Evolutionary conservation across 2,329 filamentous ascomycete genomes (phyloP).

Genomic region (Amylocarpus encephaloides): DNA sequence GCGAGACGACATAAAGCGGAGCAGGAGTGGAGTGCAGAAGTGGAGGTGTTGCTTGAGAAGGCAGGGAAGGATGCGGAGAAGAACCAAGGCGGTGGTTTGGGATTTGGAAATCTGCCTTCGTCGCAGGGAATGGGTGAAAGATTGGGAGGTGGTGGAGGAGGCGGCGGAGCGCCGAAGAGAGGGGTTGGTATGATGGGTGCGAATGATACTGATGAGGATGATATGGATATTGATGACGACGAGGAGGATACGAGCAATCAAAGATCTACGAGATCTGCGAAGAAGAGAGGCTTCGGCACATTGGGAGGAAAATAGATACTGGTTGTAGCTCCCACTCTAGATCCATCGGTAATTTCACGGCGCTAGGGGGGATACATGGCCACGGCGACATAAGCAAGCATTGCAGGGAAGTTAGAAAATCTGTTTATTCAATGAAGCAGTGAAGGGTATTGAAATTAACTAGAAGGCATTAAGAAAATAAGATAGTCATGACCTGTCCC

Average conservation of each 20-base stretch:
- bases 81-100: constrained; percentile 35
- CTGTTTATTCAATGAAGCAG: not conserved
- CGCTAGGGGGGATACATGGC: not conserved
- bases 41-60: constrained; percentile 32
- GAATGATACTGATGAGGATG: constrained; percentile 34
- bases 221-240: constrained; percentile 52
- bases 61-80: constrained; percentile 42
- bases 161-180: constrained; percentile 16
- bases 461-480: not conserved
- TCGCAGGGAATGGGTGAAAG: constrained; percentile 34
- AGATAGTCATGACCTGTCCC: not conserved
- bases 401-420: not conserved
- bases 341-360: no score
- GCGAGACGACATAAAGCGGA: constrained; percentile 41
- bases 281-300: constrained; percentile 38
- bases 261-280: constrained; percentile 48
- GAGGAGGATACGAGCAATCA: constrained; percentile 40
- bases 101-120: no score
- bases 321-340: not conserved
- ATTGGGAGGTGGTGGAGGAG: constrained; percentile 13
- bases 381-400: not conserved
- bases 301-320: constrained; percentile 5
- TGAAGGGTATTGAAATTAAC: constrained; percentile 3
- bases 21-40: constrained; percentile 25
- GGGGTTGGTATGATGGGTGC: constrained; percentile 42